phyloP scores from a whole-genome alignment of 2,329 filamentous ascomycete genomes.

The Sarocladiaceae sp. region DNA sequence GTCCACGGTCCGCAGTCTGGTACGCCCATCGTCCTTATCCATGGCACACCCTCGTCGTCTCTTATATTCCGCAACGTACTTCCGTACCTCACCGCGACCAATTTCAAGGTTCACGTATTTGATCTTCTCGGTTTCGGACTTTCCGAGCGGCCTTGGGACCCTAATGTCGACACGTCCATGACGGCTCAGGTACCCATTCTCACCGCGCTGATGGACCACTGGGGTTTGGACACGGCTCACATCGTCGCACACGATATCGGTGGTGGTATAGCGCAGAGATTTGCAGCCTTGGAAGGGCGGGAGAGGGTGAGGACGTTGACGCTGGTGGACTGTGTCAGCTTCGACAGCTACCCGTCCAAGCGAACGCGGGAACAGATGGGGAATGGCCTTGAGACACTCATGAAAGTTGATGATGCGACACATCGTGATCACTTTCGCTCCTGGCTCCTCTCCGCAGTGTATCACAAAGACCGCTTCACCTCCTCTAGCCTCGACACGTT shows the following conservation, averaged over 20 bases:
- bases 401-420: conserved; percentile 15
- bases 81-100: conserved; percentile 16
- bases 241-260: conserved; percentile 25
- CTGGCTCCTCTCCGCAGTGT: conserved; percentile 20
- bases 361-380: conserved; percentile 24
- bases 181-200: conserved; percentile 24
- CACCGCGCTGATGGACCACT: conserved; percentile 19
- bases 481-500: conserved; percentile 19
- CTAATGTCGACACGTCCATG: conserved; percentile 24
- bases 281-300: conserved; percentile 17
- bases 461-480: conserved; percentile 14
- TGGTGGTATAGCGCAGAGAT: conserved; percentile 23
- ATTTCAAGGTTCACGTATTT: conserved; percentile 21
- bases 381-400: conserved; percentile 20
- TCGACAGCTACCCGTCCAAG: conserved; percentile 27
- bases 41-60: conserved; percentile 27
- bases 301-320: conserved; percentile 20
- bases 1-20: conserved; percentile 17
- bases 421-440: conserved; percentile 21
- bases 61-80: conserved; percentile 26
- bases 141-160: conserved; percentile 24
- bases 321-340: conserved; percentile 24
- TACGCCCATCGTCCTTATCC: conserved; percentile 22
- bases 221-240: conserved; percentile 20
- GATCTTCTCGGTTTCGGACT: conserved; percentile 26